Base-by-base conservation (phyloP, 768 basidiomycete genomes). In the Trametes maxima region DNA sequence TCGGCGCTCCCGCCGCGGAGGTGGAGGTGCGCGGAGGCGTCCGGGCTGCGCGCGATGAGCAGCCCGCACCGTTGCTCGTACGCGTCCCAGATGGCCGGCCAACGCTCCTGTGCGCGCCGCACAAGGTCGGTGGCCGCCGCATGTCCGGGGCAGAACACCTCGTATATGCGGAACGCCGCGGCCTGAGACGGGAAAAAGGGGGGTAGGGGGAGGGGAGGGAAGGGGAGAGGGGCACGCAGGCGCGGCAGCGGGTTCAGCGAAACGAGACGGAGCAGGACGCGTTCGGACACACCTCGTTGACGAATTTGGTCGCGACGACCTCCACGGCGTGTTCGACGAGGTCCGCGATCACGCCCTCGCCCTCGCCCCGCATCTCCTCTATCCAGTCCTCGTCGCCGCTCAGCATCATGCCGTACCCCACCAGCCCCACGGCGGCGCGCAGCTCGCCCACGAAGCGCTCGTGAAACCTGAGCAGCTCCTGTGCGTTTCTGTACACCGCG, bases 101-200 rank as follows among this genome's bases (percentile, higher is more conserved):
- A 80, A 54, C 85, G 85, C 37, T 83, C 78, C 40, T 85, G 83
- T 19, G 87, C 80, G 52, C 81, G 83, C 60, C 89, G 85, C 0
- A 96, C 78, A 22, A 93, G 72, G 63, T 90, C 85, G 57, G 90
- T 78, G 0, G 94, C 95, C 66, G 91, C 89, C 52, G 85, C 83
- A 69, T 98, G 95, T 0, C 88, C 88, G 0, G 92, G 85, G 70
- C 96, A 98, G 69, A 94, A 98, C 13, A 81, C 75, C 71, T 94
- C 85, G 76, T 99, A 99, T 1, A 85, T 79, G 58, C 83, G 80
- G 65, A 96, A 96, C 39, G 80, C 76, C 16, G 86, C 78, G 24
- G 87, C 88, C 94, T 96, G 65, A 35, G 24, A 39, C 59, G 63
- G 21, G 53, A 56, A 40, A 13, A 67, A 62, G n/a, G n/a, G n/a